Evolutionary conservation across 2,329 filamentous ascomycete species (phyloP), one percentile per base, ranked within the genome.

Genomic region (Diaporthe velutina): DNA sequence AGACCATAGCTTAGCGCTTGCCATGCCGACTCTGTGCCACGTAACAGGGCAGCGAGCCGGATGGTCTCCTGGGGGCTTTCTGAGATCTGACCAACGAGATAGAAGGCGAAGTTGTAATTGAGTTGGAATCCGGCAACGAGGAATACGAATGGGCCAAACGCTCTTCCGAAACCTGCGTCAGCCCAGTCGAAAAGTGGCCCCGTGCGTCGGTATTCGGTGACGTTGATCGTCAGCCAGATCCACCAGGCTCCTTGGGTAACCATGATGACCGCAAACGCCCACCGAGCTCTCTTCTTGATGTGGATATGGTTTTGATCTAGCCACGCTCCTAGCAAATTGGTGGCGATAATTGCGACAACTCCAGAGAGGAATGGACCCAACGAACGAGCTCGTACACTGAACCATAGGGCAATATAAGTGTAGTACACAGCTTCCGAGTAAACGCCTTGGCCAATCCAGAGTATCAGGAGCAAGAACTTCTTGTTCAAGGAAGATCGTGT

Each of bases 181-280:
- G 60, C 40, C 66, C 66, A 70, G 48, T 70, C 66, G 38, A 54
- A 70, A 9, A 57, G 33, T 19, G 66, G 66, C 4, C 30, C 48
- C 1, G 48, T 57, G 19, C 52, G 67, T 40, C 33, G 48, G 25
- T 54, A 70, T 38, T 58, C 50, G 8, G 67, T 54, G 22, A 70
- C 67, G 15, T 40, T 54, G 13, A 70, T 58, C 22, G 67, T 70
- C 13, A 45, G 50, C 67, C 67, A 70, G 19, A 70, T 70, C 48
- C 67, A 70, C 67, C 48, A 58, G 28, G 50, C 67, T 1, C 48
- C 67, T 10, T 70, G 67, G 22, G 54, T 54, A 3, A 70, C 28
- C 38, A 58, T 58, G 48, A 70, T 70, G n/a, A 58, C 17, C 4
- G 17, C n/a, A 25, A 55, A 70, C 15, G 48, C 54, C 67, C 48